A percentile compares a stretch with the other conserved stretches of the same genome.
Evolutionary conservation across 192 early-diverging fungal genomes (phyloP).

Genomic region (Spinellus fusiger): DNA sequence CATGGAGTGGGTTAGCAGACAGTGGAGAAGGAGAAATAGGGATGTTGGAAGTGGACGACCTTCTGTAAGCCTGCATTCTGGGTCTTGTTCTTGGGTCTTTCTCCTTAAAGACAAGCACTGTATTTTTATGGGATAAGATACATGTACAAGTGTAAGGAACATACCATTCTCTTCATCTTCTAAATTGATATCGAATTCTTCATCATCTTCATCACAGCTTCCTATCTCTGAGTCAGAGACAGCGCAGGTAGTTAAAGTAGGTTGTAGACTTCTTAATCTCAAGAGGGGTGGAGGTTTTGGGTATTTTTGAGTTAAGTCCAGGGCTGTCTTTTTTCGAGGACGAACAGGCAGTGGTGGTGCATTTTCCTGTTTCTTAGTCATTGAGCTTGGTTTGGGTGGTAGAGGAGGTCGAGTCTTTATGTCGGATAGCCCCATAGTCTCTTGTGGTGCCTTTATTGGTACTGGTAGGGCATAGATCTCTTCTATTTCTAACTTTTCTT

Average conservation of each 20-base stretch:
- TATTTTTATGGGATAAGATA: neutral
- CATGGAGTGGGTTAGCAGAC: constrained; percentile 3
- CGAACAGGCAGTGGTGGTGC: neutral
- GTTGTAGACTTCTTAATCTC: constrained; percentile 2
- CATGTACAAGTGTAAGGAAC: neutral
- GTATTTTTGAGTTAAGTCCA: neutral
- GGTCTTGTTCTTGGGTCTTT: neutral
- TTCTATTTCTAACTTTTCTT: too few relatives aligned
- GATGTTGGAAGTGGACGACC: constrained; percentile 14
- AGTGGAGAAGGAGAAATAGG: neutral
- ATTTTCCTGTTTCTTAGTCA: neutral
- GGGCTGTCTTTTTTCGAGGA: neutral
- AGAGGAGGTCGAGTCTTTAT: constrained; percentile 34
- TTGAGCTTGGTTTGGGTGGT: constrained; percentile 39
- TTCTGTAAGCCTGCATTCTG: neutral
- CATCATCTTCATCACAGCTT: constrained; percentile 15
- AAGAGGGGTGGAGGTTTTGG: neutral
- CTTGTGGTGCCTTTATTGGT: too few relatives aligned
- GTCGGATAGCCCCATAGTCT: constrained; percentile 16
- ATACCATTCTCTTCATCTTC: constrained; percentile 22
- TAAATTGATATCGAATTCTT: neutral
- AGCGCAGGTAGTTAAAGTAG: constrained; percentile 7
- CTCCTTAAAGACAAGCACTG: neutral
- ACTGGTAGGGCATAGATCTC: too few relatives aligned
- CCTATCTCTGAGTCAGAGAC: neutral